Evolutionary conservation across 768 basidiomycete genomes (phyloP), one percentile per base, ranked within the genome.

Genomic region (Serendipita vermifera): DNA sequence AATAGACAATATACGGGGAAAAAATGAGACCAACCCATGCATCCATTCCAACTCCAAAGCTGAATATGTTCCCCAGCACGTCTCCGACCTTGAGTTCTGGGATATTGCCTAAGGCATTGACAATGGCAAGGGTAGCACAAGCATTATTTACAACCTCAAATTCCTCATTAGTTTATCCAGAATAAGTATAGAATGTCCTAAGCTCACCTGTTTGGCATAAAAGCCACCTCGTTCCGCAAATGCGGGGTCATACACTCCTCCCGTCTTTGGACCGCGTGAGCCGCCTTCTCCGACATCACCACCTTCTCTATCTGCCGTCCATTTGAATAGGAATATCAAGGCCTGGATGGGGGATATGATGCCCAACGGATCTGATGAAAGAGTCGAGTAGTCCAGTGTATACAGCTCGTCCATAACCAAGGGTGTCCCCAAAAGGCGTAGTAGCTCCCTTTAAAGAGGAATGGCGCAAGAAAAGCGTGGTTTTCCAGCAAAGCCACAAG

Each of bases 311-410:
- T 74, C 71, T 13, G 85, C 83, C n/a, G 91, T 71, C 85, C 90
- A 97, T 74, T 97, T 96, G 77, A 98, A 98, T 41, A 98, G 75
- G 67, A 98, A 97, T 58, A 98, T 85, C 26, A 98, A 73, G 1
- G 94, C 92, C 61, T 87, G 85, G 2, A 97, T 71, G 40, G 93
- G 93, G 63, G 87, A 78, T 17, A 93, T 70, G 5, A 31, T 27
- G 17, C n/a, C n/a, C 22, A 51, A 31, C 20, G 46, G 46, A 9
- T 51, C 46, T 9, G 79, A 73, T 39, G 80, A 77, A 24, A 96
- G 71, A 2, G 83, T 78, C 20, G 81, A 82, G 0, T 82, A 64
- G 60, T 93, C 90, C 46, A 93, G 77, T 13, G 87, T 86, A 65
- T 87, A 91, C 14, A 93, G 72, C 67, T 93, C 90, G 64, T 91